A percentile compares a stretch with the other conserved stretches of the same genome.
These are phyloP conservation scores for Astrephomene gubernaculifera DNA, from an alignment of 139 green algal species.

Conservation along the genomic window DNA sequence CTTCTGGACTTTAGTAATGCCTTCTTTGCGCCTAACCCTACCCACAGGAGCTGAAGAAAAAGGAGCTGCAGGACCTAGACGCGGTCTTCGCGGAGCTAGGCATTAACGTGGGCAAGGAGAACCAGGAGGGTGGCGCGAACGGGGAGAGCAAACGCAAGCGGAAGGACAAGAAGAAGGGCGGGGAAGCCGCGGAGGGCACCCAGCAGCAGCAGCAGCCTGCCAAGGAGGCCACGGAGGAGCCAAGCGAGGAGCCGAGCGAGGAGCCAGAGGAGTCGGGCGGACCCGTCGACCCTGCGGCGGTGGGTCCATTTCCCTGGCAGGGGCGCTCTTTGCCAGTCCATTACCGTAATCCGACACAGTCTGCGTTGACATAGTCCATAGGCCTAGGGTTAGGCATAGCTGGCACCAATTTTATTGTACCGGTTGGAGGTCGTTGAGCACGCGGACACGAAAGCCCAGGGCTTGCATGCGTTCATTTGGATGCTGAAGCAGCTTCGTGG, in stretches of 20 bases:
- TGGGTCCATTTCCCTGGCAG: conserved; percentile 37
- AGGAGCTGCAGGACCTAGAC: conserved; percentile 78
- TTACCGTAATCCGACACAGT: no score
- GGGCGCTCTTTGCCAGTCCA: no score
- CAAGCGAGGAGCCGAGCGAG: conserved; percentile 36
- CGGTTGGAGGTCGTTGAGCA: no score
- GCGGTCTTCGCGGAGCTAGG: conserved; percentile 71
- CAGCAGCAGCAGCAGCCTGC: background rate
- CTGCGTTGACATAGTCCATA: no score
- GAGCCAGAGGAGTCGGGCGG: conserved; percentile 36
- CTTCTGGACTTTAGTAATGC: no score
- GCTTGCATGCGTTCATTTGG: no score
- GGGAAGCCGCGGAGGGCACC: background rate
- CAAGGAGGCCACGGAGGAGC: conserved; percentile 24
- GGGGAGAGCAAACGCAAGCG: conserved; percentile 58
- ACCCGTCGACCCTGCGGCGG: conserved; percentile 61
- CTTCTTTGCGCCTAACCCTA: background rate
- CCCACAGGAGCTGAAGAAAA: conserved; percentile 75
- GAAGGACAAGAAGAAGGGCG: conserved; percentile 65
- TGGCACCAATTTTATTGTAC: no score
- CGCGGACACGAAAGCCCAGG: no score
- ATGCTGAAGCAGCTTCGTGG: no score
- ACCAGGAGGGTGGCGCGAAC: background rate
- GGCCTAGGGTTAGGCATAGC: no score
- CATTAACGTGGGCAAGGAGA: conserved; percentile 52